These are phyloP conservation scores for Chalaropsis thielavioides DNA, from an alignment of 2,329 filamentous ascomycete species.

Conservation along the genomic window DNA sequence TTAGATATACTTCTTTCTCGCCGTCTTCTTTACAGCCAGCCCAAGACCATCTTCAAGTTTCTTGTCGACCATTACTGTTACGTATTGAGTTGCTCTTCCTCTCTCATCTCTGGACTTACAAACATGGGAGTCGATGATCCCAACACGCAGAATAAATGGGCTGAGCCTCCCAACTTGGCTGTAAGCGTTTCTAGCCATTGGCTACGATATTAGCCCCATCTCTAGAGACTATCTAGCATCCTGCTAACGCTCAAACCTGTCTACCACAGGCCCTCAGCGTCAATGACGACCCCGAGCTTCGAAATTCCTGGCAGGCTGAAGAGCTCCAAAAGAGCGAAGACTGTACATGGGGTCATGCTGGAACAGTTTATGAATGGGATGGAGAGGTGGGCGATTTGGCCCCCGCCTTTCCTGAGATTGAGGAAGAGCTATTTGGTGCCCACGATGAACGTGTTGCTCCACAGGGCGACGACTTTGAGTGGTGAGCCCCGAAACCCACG, in stretches of 20 bases:
- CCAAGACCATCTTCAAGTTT: neutral
- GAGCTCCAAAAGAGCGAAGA: neutral
- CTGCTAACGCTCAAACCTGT: neutral
- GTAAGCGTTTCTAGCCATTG: neutral
- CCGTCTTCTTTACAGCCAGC: neutral
- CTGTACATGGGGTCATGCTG: neutral
- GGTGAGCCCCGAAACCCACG: slow-evolving; percentile 20
- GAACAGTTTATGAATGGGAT: slow-evolving; percentile 60
- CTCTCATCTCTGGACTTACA: neutral
- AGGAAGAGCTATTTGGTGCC: slow-evolving; percentile 58
- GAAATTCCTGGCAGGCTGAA: neutral
- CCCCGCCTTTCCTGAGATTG: slow-evolving; percentile 53
- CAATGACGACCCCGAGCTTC: neutral
- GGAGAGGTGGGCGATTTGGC: slow-evolving; percentile 79
- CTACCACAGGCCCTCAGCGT: neutral
- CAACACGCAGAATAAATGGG: neutral
- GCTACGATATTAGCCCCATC: neutral
- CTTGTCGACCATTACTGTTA: neutral
- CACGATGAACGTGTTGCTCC: slow-evolving; percentile 31
- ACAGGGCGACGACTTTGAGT: slow-evolving; percentile 13
- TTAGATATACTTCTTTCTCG: neutral
- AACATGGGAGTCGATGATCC: neutral
- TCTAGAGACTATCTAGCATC: neutral
- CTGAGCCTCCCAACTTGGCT: neutral
- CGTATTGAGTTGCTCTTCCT: neutral